phyloP scores from a whole-genome alignment of 2,329 filamentous ascomycete species.

The Ilyonectria mors-panacis region DNA sequence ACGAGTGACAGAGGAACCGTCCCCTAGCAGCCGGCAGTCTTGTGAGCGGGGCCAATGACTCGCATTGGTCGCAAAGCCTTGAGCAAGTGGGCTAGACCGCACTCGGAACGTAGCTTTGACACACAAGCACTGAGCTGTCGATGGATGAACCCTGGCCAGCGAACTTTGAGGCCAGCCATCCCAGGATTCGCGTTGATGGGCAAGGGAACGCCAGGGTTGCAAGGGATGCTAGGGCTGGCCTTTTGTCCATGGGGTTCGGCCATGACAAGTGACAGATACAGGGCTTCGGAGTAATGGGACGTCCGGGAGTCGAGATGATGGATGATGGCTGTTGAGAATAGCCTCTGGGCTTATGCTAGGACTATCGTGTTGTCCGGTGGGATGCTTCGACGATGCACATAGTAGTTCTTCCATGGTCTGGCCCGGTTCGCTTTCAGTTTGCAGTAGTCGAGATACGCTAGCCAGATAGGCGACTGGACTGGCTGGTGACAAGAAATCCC shows the following conservation, averaged over 20 bases:
- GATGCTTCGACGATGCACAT: slow-evolving; percentile 1
- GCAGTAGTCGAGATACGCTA: slow-evolving; percentile 7
- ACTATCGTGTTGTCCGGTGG: slow-evolving; percentile 3
- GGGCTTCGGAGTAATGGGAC: slow-evolving; percentile 9
- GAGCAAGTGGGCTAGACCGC: slow-evolving; percentile 35
- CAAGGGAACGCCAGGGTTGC: not conserved
- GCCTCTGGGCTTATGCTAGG: slow-evolving; percentile 5
- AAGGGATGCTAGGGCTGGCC: not conserved
- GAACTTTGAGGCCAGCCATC: slow-evolving; percentile 8
- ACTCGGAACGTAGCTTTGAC: slow-evolving; percentile 21
- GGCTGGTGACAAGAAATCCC: slow-evolving; percentile 5
- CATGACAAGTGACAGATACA: slow-evolving; percentile 25
- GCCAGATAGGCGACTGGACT: slow-evolving; percentile 6
- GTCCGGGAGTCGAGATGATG: slow-evolving; percentile 5
- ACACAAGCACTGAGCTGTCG: slow-evolving; percentile 6
- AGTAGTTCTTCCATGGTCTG: slow-evolving; percentile 4
- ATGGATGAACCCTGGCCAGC: slow-evolving; percentile 20
- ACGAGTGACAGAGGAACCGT: slow-evolving; percentile 17
- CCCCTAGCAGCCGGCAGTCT: slow-evolving; percentile 37
- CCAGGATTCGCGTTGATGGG: not conserved
- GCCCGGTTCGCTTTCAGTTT: slow-evolving; percentile 11
- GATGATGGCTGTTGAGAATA: slow-evolving; percentile 4
- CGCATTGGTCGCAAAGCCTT: slow-evolving; percentile 46
- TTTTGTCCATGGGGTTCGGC: slow-evolving; percentile 18
- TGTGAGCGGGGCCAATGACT: slow-evolving; percentile 45